A percentile compares a stretch with the other conserved stretches of the same genome.
phyloP scores from a whole-genome alignment of 2,329 filamentous ascomycete genomes.

The Zymoseptoria brevis region DNA sequence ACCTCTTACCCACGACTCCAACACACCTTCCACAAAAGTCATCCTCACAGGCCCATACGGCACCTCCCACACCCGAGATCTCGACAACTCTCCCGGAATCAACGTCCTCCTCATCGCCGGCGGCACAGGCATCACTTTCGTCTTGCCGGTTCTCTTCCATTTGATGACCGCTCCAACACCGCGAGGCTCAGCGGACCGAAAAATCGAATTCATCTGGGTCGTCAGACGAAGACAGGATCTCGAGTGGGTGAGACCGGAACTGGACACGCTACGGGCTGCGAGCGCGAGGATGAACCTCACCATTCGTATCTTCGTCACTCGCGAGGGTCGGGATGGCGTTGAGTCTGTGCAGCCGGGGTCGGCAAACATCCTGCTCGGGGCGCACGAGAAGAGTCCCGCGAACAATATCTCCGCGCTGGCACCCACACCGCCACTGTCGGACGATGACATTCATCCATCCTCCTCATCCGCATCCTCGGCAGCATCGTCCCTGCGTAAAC shows the following conservation, averaged over 20 bases:
- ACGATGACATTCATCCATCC: conserved; percentile 2
- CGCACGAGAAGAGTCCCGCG: neutral
- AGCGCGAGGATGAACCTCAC: neutral
- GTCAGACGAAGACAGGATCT: neutral
- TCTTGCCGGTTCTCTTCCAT: neutral
- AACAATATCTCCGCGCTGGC: neutral
- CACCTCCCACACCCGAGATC: neutral
- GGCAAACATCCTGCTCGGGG: neutral
- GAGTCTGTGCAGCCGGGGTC: neutral
- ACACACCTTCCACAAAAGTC: conserved; percentile 1
- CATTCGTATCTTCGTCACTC: neutral
- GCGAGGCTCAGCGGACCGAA: neutral
- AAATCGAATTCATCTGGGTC: neutral
- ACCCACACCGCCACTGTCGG: neutral
- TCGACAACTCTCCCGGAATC: neutral
- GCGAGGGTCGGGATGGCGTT: neutral
- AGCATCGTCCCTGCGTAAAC: neutral
- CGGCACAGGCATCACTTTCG: neutral
- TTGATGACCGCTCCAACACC: neutral
- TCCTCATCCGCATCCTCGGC: neutral
- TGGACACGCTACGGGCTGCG: neutral
- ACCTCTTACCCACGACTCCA: neutral
- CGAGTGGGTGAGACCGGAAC: neutral
- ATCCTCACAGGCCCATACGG: conserved; percentile 2
- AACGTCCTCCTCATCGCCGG: conserved; percentile 1